Percentiles rank a stretch among this genome's conserved stretches.
phyloP scores from a whole-genome alignment of 1,139 yeast genomes.

The Candida sp. region DNA sequence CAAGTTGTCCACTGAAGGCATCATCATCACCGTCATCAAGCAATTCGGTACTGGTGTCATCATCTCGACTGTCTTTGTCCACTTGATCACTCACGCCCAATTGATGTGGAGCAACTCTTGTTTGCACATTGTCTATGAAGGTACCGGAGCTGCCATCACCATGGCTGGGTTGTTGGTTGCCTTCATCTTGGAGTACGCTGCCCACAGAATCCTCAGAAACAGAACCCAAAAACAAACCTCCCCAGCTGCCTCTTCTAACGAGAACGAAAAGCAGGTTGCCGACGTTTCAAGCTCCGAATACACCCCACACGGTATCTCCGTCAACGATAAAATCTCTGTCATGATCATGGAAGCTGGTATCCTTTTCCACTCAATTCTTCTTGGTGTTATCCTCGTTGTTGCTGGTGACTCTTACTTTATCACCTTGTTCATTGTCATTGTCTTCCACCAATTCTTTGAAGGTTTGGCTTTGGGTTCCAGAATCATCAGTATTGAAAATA shows the following conservation, averaged over 20 bases:
- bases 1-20: slow-evolving; percentile 25
- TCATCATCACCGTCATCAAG: slow-evolving; percentile 28
- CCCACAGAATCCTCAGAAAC: slow-evolving; percentile 20
- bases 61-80: slow-evolving; percentile 39
- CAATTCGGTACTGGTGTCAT: slow-evolving; percentile 41
- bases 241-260: slow-evolving; percentile 1
- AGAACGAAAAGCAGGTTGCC: slow-evolving; percentile 5
- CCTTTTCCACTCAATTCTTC: slow-evolving; percentile 45
- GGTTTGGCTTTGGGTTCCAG: slow-evolving; percentile 47
- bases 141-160: slow-evolving; percentile 33
- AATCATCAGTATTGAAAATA: slow-evolving; percentile 39
- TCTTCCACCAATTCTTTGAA: slow-evolving; percentile 47
- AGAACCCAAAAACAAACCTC: slow-evolving; percentile 5
- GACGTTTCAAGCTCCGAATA: slow-evolving; percentile 13
- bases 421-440: slow-evolving; percentile 39
- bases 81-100: slow-evolving; percentile 33
- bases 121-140: slow-evolving; percentile 28
- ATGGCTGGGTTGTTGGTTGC: slow-evolving; percentile 37
- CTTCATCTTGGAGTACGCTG: slow-evolving; percentile 33
- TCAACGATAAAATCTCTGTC: slow-evolving; percentile 18
- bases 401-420: slow-evolving; percentile 39
- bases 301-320: slow-evolving; percentile 7
- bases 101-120: slow-evolving; percentile 32
- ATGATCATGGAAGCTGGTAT: slow-evolving; percentile 45
- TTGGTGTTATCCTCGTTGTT: slow-evolving; percentile 41